Evolutionary conservation across 305 asterid species (phyloP), one percentile per base, ranked within the genome.

Genomic region (Lippia alba): DNA sequence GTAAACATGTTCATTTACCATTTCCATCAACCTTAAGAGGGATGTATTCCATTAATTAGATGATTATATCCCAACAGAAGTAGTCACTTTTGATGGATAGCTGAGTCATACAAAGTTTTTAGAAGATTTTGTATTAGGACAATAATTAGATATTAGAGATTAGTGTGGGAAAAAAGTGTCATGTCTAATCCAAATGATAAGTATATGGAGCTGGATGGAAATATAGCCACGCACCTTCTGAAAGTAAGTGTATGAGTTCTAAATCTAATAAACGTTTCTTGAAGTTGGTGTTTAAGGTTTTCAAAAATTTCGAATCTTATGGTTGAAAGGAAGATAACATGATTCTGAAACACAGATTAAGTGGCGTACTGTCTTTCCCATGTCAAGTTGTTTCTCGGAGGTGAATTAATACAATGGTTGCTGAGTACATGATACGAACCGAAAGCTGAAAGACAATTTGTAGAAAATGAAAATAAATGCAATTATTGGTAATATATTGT

Each of bases 1-100:
- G 97, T 91, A 81, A 78, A 63, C 70, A 53, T 75, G 55, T 49
- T 73, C 50, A 12, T 8, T 11, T n/a, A n/a, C n/a, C 36, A 15
- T 34, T 54, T 34, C 54, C 34, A 46, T 41, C 17, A 55, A 59
- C 57, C 55, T 53, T 45, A 54, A 61, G 68, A 69, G 60, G 67
- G 44, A 44, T 44, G 57, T 19, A 67, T 72, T 8, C 69, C n/a
- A 57, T 61, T 48, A 63, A 36, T 62, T 71, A 61, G 56, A n/a
- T n/a, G n/a, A n/a, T n/a, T n/a, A n/a, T n/a, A 45, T 50, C 18
- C 55, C 56, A 55, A 69, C 10, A 9, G 39, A 34, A 10, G 10
- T 59, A 41, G 41, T 66, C 50, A 6, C 9, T 71, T 65, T 14
- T 70, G 67, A 56, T 62, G 66, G 72, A 75, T 45, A 45, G 16